Percentiles rank a stretch among this genome's conserved stretches.
These are phyloP conservation scores for Hsuehochloa calcarea DNA, from an alignment of 176 grass and related monocot species.

Conservation along the genomic window DNA sequence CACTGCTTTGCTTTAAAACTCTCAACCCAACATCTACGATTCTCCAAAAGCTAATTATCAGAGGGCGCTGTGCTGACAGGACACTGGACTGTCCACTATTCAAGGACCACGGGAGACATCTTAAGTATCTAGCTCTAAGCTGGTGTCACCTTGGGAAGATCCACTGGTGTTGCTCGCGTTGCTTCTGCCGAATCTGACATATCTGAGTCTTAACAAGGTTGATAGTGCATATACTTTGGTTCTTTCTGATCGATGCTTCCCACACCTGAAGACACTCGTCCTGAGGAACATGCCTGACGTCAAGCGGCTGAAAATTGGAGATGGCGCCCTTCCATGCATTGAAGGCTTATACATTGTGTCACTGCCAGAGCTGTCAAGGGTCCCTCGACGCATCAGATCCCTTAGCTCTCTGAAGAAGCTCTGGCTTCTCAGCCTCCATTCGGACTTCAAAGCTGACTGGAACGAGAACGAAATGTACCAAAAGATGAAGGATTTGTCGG, in stretches of 20 bases:
- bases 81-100: not conserved
- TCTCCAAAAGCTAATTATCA: constrained; percentile 21
- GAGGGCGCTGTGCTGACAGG: not conserved
- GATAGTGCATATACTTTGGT: not conserved
- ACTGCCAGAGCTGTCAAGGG: not conserved
- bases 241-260: constrained; percentile 12
- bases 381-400: constrained; percentile 19
- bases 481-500: not conserved
- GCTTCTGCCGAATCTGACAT: not conserved
- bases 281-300: no score
- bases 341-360: no score
- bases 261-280: not conserved
- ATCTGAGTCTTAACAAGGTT: not conserved
- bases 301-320: not conserved
- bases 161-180: not conserved
- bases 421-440: not conserved
- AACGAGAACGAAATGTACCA: not conserved
- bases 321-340: not conserved
- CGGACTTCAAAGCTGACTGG: constrained; percentile 3
- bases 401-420: not conserved
- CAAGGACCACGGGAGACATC: not conserved
- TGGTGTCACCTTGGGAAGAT: not conserved
- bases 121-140: not conserved
- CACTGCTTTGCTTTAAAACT: not conserved
- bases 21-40: not conserved